These are phyloP conservation scores for Alternaria rosae DNA, from an alignment of 2,329 filamentous ascomycete genomes.

Conservation along the genomic window DNA sequence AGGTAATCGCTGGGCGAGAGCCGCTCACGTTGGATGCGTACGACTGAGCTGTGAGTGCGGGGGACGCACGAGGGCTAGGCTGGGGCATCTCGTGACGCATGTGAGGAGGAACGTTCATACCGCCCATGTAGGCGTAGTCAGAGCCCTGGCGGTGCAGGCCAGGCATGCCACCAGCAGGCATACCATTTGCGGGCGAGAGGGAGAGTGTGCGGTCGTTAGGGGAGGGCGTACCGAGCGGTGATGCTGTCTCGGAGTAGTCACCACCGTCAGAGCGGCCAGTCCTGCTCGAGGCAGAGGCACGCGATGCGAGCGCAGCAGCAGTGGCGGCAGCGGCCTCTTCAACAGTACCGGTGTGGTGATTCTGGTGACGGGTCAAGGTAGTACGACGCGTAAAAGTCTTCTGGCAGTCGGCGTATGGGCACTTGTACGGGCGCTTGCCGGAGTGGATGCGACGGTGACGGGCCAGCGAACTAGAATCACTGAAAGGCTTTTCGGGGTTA, in stretches of 20 bases:
- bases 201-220: conserved; percentile 81
- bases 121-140: conserved; percentile 80
- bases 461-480: conserved; percentile 92
- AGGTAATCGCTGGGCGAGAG: conserved; percentile 71
- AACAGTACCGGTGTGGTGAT: conserved; percentile 92
- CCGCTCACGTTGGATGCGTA: conserved; percentile 63
- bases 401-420: conserved; percentile 95
- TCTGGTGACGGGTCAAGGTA: conserved; percentile 93
- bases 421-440: conserved; percentile 95
- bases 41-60: conserved; percentile 69
- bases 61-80: conserved; percentile 71
- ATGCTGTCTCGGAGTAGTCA: conserved; percentile 73
- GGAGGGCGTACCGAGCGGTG: conserved; percentile 80
- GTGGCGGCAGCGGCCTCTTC: conserved; percentile 92
- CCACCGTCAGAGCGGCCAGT: conserved; percentile 73
- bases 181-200: conserved; percentile 79
- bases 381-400: conserved; percentile 98
- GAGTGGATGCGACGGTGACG: conserved; percentile 94
- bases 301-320: conserved; percentile 78
- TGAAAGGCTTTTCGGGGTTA: conserved; percentile 75
- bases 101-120: conserved; percentile 81
- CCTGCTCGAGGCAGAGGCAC: conserved; percentile 55
- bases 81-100: conserved; percentile 78
- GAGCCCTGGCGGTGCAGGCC: conserved; percentile 72
- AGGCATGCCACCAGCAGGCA: conserved; percentile 68